Evolutionary conservation across 495 filamentous ascomycete genomes (phyloP).

Genomic region (Penicillium paradoxum): DNA sequence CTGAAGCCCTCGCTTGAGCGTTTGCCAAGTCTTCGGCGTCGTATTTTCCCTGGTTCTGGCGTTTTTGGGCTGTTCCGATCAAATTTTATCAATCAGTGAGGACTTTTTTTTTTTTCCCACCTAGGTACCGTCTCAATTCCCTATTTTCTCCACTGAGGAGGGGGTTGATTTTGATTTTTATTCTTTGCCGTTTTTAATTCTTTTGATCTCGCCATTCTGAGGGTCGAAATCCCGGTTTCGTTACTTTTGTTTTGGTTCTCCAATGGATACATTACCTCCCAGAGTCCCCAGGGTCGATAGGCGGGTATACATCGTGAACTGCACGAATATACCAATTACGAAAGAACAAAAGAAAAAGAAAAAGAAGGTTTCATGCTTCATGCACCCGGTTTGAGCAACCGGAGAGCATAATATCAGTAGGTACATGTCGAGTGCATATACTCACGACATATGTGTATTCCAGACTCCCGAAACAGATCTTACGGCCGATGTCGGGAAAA

Average conservation of each 20-base stretch:
- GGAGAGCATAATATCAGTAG: too few relatives aligned
- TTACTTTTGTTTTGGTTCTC: too few relatives aligned
- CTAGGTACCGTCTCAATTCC: too few relatives aligned
- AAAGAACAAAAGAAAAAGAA: not conserved
- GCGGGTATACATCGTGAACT: too few relatives aligned
- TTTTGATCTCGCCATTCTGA: slow-evolving; percentile 1
- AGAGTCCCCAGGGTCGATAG: too few relatives aligned
- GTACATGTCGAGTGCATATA: too few relatives aligned
- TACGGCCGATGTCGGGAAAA: slow-evolving; percentile 21
- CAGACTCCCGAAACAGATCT: not conserved
- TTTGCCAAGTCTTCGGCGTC: slow-evolving; percentile 13
- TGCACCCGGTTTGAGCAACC: not conserved
- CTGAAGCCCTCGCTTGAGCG: slow-evolving; percentile 6
- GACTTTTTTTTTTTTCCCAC: too few relatives aligned
- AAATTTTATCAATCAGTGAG: slow-evolving; percentile 27
- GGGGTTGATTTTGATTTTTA: too few relatives aligned
- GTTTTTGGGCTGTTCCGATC: not conserved
- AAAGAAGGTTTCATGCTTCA: slow-evolving; percentile 1
- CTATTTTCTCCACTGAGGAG: not conserved
- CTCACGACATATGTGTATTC: too few relatives aligned
- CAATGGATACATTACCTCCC: too few relatives aligned
- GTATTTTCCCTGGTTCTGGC: not conserved
- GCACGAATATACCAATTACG: too few relatives aligned
- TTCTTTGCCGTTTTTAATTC: not conserved
- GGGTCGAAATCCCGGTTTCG: not conserved